Evolutionary conservation across 192 early-diverging fungal species (phyloP).

Genomic region (Glomus cerebriforme): DNA sequence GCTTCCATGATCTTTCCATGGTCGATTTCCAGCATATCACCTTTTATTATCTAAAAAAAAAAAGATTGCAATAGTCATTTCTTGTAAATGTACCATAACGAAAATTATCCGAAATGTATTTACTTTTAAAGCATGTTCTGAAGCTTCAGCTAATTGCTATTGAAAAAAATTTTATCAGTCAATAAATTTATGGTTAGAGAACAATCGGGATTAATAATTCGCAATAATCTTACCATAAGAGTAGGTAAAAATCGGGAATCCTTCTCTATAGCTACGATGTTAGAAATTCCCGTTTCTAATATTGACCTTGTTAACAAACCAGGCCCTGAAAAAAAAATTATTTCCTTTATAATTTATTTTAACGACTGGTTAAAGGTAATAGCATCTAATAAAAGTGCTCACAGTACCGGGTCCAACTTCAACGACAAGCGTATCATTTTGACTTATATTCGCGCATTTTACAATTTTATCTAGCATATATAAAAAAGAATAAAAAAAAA

Average conservation of each 20-base stretch:
- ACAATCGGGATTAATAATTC: not conserved
- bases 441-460: constrained; percentile 56
- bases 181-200: not conserved
- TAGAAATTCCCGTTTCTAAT: constrained; percentile 60
- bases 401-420: constrained; percentile 73
- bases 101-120: not conserved
- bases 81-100: not conserved
- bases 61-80: not conserved
- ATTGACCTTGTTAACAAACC: constrained; percentile 79
- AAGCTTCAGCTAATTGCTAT: constrained; percentile 72
- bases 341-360: not conserved
- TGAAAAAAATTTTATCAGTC: not conserved
- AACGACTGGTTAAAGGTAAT: not conserved
- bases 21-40: constrained; percentile 64
- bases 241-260: constrained; percentile 71
- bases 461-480: constrained; percentile 72
- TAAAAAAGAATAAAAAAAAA: not conserved
- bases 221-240: constrained; percentile 47
- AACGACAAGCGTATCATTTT: constrained; percentile 61
- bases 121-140: constrained; percentile 54
- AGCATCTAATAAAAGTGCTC: not conserved
- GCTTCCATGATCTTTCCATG: constrained; percentile 53
- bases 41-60: constrained; percentile 49
- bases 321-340: constrained; percentile 48
- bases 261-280: constrained; percentile 74